phyloP scores from a whole-genome alignment of 2,329 filamentous ascomycete genomes.

The Drechslerella stenobrocha region DNA sequence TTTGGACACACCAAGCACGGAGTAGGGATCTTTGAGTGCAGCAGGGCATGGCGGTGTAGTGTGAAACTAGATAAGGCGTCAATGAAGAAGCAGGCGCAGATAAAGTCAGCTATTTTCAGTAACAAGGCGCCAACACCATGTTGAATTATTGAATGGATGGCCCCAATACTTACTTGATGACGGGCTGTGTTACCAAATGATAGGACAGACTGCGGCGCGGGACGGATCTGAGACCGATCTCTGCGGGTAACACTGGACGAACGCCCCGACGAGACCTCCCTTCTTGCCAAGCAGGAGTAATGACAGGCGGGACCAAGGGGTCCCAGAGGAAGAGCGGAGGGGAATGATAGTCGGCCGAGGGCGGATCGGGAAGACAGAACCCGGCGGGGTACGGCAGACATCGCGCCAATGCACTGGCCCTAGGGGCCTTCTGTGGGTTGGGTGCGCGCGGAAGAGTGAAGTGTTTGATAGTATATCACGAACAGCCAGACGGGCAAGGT shows the following conservation, averaged over 20 bases:
- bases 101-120: constrained; percentile 51
- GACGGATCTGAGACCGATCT: not conserved
- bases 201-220: not conserved
- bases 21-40: constrained; percentile 76
- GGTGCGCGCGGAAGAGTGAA: not conserved
- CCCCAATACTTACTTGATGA: constrained; percentile 50
- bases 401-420: constrained; percentile 22
- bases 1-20: constrained; percentile 80
- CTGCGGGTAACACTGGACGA: not conserved
- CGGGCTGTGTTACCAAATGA: constrained; percentile 17
- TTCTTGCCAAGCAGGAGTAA: constrained; percentile 24
- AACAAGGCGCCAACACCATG: not conserved
- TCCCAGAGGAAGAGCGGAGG: constrained; percentile 3
- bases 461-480: not conserved
- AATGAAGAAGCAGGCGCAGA: constrained; percentile 54
- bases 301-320: constrained; percentile 6
- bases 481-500: not conserved
- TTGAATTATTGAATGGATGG: too few relatives aligned
- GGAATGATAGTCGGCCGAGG: constrained; percentile 16
- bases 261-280: not conserved
- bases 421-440: constrained; percentile 6
- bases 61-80: constrained; percentile 60
- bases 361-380: constrained; percentile 32
- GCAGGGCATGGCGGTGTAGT: constrained; percentile 61
- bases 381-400: constrained; percentile 34